Evolutionary conservation across 768 basidiomycete genomes (phyloP), one percentile per base, ranked within the genome.

Genomic region (Termitomyces sp.): DNA sequence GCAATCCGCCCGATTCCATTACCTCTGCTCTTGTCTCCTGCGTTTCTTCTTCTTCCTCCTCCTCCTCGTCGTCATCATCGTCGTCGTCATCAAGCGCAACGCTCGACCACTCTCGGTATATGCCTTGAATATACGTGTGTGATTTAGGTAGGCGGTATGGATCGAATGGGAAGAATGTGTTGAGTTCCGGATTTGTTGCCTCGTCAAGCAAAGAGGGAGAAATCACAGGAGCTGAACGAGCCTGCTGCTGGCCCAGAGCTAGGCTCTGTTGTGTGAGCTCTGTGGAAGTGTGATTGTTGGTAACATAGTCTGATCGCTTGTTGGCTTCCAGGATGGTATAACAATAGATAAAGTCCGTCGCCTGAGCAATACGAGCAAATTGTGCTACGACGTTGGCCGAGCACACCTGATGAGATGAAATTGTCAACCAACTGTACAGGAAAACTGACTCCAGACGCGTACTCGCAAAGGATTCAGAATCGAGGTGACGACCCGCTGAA

Each of bases 161-260:
- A 71, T 99, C 97, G 69, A 99, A 99, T 0, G 97, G 97, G 78
- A 99, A 99, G 77, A 98, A 98, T 12, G 88, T 86, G 68, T 93
- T 94, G 57, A 98, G 79, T 60, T 95, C 93, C 9, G 82, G 77
- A 53, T 82, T 82, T 59, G 78, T 65, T 50, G 73, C 73, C 52
- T 69, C 74, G 8, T 72, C 74, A 18, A 75, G 64, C 31, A 72
- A 61, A 12, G 65, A 66, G 20, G 63, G 67, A 60, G 64, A 68
- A n/a, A 68, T 53, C 22, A 18, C 16, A 33, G 59, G 51, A 24
- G 45, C 16, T 5, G 34, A 20, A 6, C 60, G 58, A 15, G 45
- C 52, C 15, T 58, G 58, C 11, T 48, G 55, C 13, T 58, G 56
- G 31, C 44, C 30, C 3, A 56, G 27, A 20, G 58, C 33, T 33